Conservation (phyloP, 108 stramenopile species). For the Schizochytrium sp. region DNA sequence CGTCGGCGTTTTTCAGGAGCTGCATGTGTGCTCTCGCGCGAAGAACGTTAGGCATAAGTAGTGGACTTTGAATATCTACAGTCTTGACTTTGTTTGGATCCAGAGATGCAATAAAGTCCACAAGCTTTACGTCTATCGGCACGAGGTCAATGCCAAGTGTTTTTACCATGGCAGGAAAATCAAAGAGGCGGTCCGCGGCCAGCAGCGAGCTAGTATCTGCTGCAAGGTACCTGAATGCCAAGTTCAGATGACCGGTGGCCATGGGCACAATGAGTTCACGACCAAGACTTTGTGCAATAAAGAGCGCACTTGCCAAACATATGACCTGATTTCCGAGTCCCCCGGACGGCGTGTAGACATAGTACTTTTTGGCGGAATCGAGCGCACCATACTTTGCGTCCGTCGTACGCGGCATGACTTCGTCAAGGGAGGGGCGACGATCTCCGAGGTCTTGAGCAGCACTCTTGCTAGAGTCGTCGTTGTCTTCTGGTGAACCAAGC, state of each 20-base stretch:
- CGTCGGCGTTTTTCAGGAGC: background rate
- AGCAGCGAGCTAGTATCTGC: background rate
- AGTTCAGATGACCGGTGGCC: background rate
- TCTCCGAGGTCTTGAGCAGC: too few species aligned
- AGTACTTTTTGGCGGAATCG: background rate
- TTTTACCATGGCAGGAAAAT: background rate
- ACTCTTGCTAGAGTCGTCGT: too few species aligned
- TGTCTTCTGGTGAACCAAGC: too few species aligned
- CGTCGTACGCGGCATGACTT: background rate
- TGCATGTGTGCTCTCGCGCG: background rate
- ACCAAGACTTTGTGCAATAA: background rate
- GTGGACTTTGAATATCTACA: background rate
- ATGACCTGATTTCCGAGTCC: background rate
- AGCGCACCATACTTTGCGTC: background rate
- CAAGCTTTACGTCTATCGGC: background rate
- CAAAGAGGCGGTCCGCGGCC: background rate
- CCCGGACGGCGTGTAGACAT: background rate
- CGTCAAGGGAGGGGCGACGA: background rate
- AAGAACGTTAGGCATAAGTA: background rate
- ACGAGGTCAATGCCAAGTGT: background rate
- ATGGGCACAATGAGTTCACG: background rate
- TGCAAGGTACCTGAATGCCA: background rate
- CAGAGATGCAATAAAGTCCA: background rate
- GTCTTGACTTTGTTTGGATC: background rate
- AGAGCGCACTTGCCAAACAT: background rate